A percentile compares a stretch with the other conserved stretches of the same genome.
Conservation (phyloP, 2,329 filamentous ascomycete species). For the Colletotrichum caudatum region DNA sequence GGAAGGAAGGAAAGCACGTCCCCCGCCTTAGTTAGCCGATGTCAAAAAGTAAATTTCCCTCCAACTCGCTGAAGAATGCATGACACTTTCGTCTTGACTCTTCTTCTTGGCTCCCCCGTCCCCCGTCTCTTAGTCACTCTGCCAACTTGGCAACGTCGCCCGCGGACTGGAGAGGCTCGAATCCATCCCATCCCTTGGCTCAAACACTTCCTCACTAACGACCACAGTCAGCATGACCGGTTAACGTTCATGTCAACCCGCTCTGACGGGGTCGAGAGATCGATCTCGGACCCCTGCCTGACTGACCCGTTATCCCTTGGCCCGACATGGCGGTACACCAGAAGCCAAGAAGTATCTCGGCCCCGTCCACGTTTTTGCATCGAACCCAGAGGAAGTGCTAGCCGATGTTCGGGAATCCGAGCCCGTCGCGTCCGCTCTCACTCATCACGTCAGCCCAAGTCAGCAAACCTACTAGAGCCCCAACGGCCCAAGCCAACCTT, state of each 20-base stretch:
- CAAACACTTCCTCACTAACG: neutral
- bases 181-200: neutral
- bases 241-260: neutral
- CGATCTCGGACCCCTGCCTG: neutral
- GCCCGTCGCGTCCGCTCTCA: neutral
- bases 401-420: conserved; percentile 4
- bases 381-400: neutral
- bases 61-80: conserved; percentile 15
- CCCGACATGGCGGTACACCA: conserved; percentile 18
- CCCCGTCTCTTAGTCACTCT: neutral
- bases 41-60: conserved; percentile 12
- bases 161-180: neutral
- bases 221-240: neutral
- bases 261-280: neutral
- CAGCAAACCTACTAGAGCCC: neutral
- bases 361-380: neutral
- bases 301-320: neutral
- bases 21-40: neutral
- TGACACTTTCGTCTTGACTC: neutral
- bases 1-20: neutral
- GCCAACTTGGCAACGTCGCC: neutral
- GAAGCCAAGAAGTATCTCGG: conserved; percentile 24
- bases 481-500: neutral
- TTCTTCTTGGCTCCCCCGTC: conserved; percentile 9
- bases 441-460: neutral